Evolutionary conservation across 2,329 filamentous ascomycete genomes (phyloP).

Genomic region (Trichoderma sp.): DNA sequence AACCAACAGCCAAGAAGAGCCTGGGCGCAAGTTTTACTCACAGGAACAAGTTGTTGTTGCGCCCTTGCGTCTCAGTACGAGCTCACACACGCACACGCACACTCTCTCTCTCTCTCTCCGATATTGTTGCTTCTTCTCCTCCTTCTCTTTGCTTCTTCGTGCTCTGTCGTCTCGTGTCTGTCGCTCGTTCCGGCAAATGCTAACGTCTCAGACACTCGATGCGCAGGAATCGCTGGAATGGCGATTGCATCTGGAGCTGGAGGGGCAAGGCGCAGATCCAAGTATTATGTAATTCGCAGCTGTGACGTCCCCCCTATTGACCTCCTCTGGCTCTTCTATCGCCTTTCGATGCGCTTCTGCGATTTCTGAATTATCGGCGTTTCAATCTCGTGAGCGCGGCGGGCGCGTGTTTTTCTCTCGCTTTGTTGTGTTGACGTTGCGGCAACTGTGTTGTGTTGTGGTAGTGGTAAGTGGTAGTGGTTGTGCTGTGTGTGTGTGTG

Average conservation of each 20-base stretch:
- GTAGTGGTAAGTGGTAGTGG: too few species aligned
- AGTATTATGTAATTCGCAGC: constrained; percentile 9
- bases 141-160: background rate
- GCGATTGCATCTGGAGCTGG: constrained; percentile 28
- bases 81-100: too few species aligned
- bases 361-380: background rate
- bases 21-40: background rate
- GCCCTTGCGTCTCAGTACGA: too few species aligned
- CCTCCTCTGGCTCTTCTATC: background rate
- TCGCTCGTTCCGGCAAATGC: constrained; percentile 18
- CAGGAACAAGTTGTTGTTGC: too few species aligned
- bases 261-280: constrained; percentile 12
- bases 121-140: background rate
- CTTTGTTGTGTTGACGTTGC: background rate
- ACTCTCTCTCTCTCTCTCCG: too few species aligned
- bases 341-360: background rate
- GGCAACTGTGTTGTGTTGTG: constrained; percentile 9
- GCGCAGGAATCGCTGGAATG: constrained; percentile 19
- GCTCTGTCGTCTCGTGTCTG: background rate
- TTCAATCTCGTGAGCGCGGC: background rate
- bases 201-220: constrained; percentile 28
- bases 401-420: background rate
- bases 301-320: background rate
- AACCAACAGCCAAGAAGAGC: background rate
- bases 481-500: constrained; percentile 7